phyloP scores from a whole-genome alignment of 441 rosid genomes.

The Aleurites moluccanus region DNA sequence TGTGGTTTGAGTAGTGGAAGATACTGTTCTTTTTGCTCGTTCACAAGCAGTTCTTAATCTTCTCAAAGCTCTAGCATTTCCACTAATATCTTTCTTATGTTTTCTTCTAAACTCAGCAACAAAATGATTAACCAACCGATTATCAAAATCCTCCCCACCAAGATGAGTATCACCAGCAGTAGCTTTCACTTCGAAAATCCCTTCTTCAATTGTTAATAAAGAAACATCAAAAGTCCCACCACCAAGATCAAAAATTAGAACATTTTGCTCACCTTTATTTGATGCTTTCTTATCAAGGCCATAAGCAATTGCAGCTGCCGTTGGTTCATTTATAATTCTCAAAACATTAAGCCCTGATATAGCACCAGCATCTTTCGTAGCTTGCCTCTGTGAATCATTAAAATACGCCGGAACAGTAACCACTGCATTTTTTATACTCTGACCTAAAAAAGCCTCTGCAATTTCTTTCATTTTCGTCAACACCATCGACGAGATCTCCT shows the following conservation, averaged over 20 bases:
- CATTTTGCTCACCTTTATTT: conserved; percentile 28
- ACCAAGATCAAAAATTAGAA: conserved; percentile 37
- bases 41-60: conserved; percentile 42
- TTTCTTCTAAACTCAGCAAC: conserved; percentile 44
- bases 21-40: conserved; percentile 39
- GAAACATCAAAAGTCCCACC: conserved; percentile 43
- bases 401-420: conserved; percentile 35
- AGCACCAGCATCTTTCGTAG: conserved; percentile 36
- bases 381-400: conserved; percentile 40
- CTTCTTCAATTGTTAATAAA: conserved; percentile 34
- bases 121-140: conserved; percentile 42
- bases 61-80: conserved; percentile 41
- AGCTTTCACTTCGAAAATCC: conserved; percentile 41
- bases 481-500: conserved; percentile 51
- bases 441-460: conserved; percentile 29
- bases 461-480: conserved; percentile 28
- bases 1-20: conserved; percentile 40
- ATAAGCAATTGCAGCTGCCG: conserved; percentile 34
- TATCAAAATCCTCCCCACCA: conserved; percentile 48
- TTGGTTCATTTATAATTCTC: conserved; percentile 40
- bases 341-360: conserved; percentile 36
- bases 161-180: conserved; percentile 44
- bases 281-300: conserved; percentile 33
- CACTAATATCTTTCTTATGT: conserved; percentile 43
- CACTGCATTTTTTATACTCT: conserved; percentile 29